These are phyloP conservation scores for Rhinocladiella mackenziei DNA, from an alignment of 2,329 filamentous ascomycete genomes.

Conservation along the genomic window DNA sequence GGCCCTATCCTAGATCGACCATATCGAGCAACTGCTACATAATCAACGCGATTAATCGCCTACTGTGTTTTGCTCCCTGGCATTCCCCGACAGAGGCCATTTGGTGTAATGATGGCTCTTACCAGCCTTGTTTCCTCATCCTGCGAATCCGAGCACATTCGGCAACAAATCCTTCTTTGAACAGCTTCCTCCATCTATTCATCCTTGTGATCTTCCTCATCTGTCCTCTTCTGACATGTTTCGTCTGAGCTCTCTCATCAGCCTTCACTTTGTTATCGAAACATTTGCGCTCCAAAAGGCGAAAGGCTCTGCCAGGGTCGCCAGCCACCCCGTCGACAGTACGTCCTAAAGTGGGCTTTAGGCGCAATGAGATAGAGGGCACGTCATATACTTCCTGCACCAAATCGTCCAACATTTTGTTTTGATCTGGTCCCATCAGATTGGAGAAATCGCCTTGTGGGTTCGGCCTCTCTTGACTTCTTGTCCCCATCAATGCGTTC, in stretches of 20 bases:
- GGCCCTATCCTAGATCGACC: no score
- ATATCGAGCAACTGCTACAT: no score
- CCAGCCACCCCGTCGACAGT: constrained; percentile 24
- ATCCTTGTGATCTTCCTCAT: constrained; percentile 39
- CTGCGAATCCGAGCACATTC: constrained; percentile 42
- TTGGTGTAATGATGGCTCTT: constrained; percentile 16
- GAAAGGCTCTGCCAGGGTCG: constrained; percentile 29
- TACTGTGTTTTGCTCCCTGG: no score
- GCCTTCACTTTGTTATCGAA: constrained; percentile 35
- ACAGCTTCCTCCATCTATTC: constrained; percentile 43
- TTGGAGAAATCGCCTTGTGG: background rate
- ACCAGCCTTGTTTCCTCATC: constrained; percentile 48
- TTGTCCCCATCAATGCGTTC: constrained; percentile 8
- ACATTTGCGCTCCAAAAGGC: constrained; percentile 30
- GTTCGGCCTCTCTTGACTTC: background rate
- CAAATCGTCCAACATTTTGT: constrained; percentile 11
- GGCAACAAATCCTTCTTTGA: constrained; percentile 42
- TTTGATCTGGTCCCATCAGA: constrained; percentile 6
- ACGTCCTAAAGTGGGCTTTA: constrained; percentile 31
- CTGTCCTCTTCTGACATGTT: constrained; percentile 42
- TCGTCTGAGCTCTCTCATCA: constrained; percentile 37
- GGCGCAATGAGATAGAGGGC: constrained; percentile 22
- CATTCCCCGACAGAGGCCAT: no score
- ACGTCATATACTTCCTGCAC: constrained; percentile 2
- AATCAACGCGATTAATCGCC: no score